phyloP scores from a whole-genome alignment of 768 basidiomycete genomes.

The Lactarius sanguifluus region DNA sequence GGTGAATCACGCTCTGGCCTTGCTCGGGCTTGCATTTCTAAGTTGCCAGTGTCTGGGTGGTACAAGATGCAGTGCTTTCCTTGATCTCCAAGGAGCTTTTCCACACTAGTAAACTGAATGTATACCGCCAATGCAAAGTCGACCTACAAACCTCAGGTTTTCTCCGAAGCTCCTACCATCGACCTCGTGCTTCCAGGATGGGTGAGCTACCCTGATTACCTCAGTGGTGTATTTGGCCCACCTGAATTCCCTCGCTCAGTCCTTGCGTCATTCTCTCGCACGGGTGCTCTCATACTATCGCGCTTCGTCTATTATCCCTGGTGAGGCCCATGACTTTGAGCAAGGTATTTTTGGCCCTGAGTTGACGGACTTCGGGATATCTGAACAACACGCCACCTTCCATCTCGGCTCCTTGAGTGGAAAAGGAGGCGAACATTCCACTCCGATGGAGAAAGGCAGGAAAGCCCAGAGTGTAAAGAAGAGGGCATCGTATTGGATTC shows the following conservation, averaged over 20 bases:
- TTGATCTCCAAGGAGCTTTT: conserved; percentile 1
- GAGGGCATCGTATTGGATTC: conserved; percentile 34
- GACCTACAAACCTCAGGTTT: conserved; percentile 16
- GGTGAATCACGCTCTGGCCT: conserved; percentile 1
- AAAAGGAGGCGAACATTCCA: conserved; percentile 1
- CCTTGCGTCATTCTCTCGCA: conserved; percentile 18
- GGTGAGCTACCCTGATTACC: conserved; percentile 9
- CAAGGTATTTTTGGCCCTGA: conserved; percentile 6
- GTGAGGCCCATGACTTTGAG: conserved; percentile 15
- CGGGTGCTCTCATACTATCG: conserved; percentile 20
- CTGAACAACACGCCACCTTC: conserved; percentile 1
- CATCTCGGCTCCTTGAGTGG: conserved; percentile 1
- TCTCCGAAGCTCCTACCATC: conserved; percentile 22
- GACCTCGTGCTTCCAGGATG: conserved; percentile 21
- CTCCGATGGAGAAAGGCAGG: conserved; percentile 8
- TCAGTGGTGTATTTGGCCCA: not conserved
- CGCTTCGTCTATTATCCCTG: not conserved
- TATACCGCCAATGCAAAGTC: conserved; percentile 1
- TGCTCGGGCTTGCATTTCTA: conserved; percentile 14
- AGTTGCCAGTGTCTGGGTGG: not conserved
- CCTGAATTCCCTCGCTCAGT: conserved; percentile 7
- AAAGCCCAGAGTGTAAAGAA: conserved; percentile 27
- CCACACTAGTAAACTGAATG: conserved; percentile 10
- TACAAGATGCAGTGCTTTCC: conserved; percentile 14
- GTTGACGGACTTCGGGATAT: conserved; percentile 7